Conservation (phyloP, 257 asterid species). For the Solanum sitiens region DNA sequence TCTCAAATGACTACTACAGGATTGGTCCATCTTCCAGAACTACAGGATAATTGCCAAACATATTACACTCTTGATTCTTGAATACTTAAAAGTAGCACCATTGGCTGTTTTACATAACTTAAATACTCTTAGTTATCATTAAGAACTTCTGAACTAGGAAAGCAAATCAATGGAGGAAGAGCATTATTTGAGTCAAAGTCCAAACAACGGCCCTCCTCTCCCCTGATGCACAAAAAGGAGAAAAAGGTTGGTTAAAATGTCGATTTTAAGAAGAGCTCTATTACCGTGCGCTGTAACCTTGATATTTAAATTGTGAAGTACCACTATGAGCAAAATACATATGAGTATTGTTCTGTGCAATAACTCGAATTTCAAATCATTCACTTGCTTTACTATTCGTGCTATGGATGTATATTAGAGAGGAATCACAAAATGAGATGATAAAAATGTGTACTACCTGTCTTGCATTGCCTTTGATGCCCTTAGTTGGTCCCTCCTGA, state of each 20-base stretch:
- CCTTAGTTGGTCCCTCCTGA: conserved; percentile 73
- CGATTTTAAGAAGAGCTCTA: not conserved
- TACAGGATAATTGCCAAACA: not conserved
- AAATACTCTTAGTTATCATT: not conserved
- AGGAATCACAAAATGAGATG: not conserved
- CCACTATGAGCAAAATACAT: not conserved
- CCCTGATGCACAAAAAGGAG: not conserved
- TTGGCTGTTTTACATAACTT: not conserved
- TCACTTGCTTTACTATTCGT: not conserved
- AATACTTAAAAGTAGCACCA: not conserved
- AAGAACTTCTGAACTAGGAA: not conserved
- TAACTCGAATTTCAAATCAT: not conserved
- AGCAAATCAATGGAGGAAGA: not conserved
- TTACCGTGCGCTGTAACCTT: not conserved
- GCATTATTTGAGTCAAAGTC: not conserved
- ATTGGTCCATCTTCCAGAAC: not conserved
- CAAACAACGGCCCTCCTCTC: not conserved
- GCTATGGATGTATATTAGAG: not conserved
- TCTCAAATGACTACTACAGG: not conserved
- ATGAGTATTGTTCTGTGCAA: not conserved
- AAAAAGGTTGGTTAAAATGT: not conserved
- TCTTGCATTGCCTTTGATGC: conserved; percentile 99
- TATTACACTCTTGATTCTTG: not conserved
- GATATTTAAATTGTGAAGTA: not conserved
- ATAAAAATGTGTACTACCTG: conserved; percentile 28